phyloP scores from a whole-genome alignment of 1,284 basidiomycete genomes.

The Pseudozyma flocculosa region DNA sequence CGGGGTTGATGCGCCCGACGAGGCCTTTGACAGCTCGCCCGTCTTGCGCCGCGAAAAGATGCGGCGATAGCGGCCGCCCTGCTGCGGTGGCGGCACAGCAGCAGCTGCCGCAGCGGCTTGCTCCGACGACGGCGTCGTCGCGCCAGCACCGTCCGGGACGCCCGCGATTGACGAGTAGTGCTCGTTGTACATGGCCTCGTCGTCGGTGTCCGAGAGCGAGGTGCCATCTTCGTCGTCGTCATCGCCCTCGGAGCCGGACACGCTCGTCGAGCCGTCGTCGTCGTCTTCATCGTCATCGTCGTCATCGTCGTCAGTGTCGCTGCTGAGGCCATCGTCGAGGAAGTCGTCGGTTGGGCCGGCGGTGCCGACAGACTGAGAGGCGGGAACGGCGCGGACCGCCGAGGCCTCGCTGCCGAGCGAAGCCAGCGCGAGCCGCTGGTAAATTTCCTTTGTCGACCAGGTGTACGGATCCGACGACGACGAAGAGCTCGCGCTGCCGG shows the following conservation, averaged over 20 bases:
- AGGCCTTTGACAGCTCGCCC: neutral
- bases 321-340: conserved; percentile 42
- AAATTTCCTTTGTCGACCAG: conserved; percentile 27
- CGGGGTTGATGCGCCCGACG: neutral
- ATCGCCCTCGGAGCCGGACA: conserved; percentile 15
- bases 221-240: conserved; percentile 4
- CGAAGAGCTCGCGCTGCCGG: neutral
- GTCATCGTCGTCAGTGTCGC: conserved; percentile 27
- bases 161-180: conserved; percentile 33
- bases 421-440: conserved; percentile 32
- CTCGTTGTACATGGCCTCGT: conserved; percentile 23
- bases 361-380: conserved; percentile 45
- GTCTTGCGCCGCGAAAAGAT: conserved; percentile 23
- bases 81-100: conserved; percentile 16
- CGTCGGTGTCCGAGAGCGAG: conserved; percentile 15
- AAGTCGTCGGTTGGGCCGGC: conserved; percentile 40
- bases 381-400: conserved; percentile 43
- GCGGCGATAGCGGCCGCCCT: conserved; percentile 15
- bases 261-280: conserved; percentile 8
- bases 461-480: neutral
- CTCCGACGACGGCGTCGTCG: conserved; percentile 1
- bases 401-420: conserved; percentile 19
- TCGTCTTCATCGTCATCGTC: conserved; percentile 19
- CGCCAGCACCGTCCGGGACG: neutral
- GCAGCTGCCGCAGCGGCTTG: conserved; percentile 6